Base-by-base conservation (phyloP, 768 basidiomycete species). In the Boletus rubropictus region DNA sequence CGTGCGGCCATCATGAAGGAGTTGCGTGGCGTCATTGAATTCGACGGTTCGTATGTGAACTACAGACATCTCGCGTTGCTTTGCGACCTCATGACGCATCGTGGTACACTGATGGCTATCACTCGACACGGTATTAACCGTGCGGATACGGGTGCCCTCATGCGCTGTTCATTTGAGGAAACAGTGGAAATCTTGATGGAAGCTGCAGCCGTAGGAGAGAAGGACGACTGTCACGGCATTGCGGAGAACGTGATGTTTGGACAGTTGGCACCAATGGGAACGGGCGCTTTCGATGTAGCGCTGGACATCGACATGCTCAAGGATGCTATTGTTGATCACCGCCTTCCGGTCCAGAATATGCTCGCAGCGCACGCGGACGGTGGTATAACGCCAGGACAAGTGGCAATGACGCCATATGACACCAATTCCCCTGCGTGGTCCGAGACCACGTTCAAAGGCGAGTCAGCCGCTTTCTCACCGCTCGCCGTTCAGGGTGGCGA, bases 201-300 rank as follows among this genome's bases (percentile, higher is more conserved):
- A 64, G 96, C 96, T 0, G 96, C 96, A 1, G 93, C 95, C 1
- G 88, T 94, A 20, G 96, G 96, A 44, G 95, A 98, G 72, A 90
- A 92, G 67, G 96, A 99, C 54, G 95, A 98, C 57, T 99, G 96
- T 63, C 90, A 90, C 44, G 96, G 95, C 36, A 83, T 99, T 27
- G 96, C 96, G n/a, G 95, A 98, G 75, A 98, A 97, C 60, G 92
- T 99, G 34, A 83, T 99, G 78, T 91, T 99, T 58, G 96, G 96
- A 15, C 96, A 98, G 70, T 88, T 98, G 81, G 94, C 95, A n/a
- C 94, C 94, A 1, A 97, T 99, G 93, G 96, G 96, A 42, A 97
- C 96, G 0, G 96, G 96, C 12, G 80, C 90, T 7, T 97, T 95
- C 61, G 95, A 98, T 40, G 89, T 99, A 41, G 86, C 91, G 0